Evolutionary conservation across 495 filamentous ascomycete genomes (phyloP).

Genomic region (Tuber aestivum): DNA sequence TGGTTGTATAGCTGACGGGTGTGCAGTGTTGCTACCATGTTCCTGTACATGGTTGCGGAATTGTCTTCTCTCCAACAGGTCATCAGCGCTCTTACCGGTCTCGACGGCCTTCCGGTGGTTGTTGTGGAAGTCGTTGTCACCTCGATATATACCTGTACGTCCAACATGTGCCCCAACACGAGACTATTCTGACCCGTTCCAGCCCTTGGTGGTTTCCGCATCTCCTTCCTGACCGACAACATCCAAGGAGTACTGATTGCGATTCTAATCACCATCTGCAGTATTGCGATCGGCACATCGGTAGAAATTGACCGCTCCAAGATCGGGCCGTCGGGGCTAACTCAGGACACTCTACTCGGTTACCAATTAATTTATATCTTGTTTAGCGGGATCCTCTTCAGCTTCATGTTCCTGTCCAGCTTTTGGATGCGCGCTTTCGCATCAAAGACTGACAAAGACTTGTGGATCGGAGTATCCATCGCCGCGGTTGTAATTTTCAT

Average conservation of each 20-base stretch:
- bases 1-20: conserved; percentile 5
- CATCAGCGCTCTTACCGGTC: conserved; percentile 61
- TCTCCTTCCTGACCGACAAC: conserved; percentile 73
- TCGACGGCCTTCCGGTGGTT: conserved; percentile 64
- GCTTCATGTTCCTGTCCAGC: conserved; percentile 70
- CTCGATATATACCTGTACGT: conserved; percentile 69
- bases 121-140: conserved; percentile 68
- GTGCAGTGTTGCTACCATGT: conserved; percentile 60
- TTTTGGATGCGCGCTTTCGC: conserved; percentile 81
- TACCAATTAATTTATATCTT: conserved; percentile 76
- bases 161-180: neutral
- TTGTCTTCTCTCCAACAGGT: conserved; percentile 69
- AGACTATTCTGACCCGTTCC: conserved; percentile 8
- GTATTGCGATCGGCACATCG: conserved; percentile 65
- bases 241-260: conserved; percentile 70
- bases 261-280: conserved; percentile 60
- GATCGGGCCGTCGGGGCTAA: conserved; percentile 57
- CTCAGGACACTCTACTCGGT: conserved; percentile 57
- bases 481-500: conserved; percentile 57
- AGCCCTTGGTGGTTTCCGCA: conserved; percentile 69
- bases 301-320: conserved; percentile 61
- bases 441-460: conserved; percentile 66
- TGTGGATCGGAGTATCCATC: conserved; percentile 62
- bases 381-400: conserved; percentile 66
- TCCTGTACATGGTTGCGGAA: conserved; percentile 76